Conservation (phyloP, 169 alveolate species). For the Perkinsus olseni region DNA sequence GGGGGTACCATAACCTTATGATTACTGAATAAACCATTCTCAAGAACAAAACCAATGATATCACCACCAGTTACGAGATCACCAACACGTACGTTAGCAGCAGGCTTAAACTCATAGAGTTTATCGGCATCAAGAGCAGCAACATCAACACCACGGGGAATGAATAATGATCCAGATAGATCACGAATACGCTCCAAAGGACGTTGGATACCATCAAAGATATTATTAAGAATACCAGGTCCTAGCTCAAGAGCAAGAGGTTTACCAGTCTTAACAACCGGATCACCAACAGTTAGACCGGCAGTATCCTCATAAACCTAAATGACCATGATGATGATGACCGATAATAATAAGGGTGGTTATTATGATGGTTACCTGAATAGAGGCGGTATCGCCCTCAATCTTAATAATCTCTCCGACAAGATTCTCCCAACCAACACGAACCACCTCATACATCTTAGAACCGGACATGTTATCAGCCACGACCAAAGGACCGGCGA, state of each 20-base stretch:
- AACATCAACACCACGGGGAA: constrained; percentile 93
- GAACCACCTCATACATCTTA: constrained; percentile 94
- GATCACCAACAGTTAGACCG: constrained; percentile 97
- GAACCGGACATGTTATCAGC: constrained; percentile 98
- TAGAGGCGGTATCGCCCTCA: constrained; percentile 94
- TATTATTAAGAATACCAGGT: constrained; percentile 90
- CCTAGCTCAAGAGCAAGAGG: constrained; percentile 96
- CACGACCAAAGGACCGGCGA: constrained; percentile 65
- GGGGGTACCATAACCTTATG: constrained; percentile 95
- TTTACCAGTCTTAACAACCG: constrained; percentile 92
- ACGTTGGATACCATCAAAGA: constrained; percentile 97
- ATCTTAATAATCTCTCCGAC: constrained; percentile 96
- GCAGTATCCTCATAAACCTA: constrained; percentile 39
- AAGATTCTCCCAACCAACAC: constrained; percentile 89
- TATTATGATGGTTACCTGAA: constrained; percentile 77
- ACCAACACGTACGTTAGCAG: constrained; percentile 71
- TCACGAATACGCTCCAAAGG: constrained; percentile 88
- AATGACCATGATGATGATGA: neutral
- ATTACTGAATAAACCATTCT: constrained; percentile 83
- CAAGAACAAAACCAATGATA: constrained; percentile 86
- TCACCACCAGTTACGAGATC: constrained; percentile 95
- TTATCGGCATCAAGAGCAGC: constrained; percentile 80
- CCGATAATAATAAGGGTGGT: neutral
- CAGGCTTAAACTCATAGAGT: constrained; percentile 86
- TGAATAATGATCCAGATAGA: constrained; percentile 70